Evolutionary conservation across 805 yeast genomes (phyloP).

Genomic region (Wickerhamomyces silvicola): DNA sequence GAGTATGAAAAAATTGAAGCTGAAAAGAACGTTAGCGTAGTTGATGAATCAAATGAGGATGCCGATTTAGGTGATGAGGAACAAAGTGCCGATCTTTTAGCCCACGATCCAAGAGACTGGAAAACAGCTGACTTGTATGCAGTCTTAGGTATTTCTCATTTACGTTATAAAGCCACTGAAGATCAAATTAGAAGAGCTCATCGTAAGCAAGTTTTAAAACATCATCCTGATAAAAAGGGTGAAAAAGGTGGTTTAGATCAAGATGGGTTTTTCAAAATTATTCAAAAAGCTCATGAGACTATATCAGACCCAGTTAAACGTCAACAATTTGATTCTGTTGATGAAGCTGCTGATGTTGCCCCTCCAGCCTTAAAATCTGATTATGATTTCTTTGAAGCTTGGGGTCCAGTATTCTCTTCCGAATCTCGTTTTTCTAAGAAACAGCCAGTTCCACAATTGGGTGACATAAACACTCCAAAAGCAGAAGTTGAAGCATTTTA

Average conservation of each 20-base stretch:
- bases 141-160: constrained; percentile 87
- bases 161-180: constrained; percentile 86
- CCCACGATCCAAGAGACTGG: constrained; percentile 98
- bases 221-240: constrained; percentile 97
- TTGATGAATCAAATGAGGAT: constrained; percentile 51
- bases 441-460: constrained; percentile 83
- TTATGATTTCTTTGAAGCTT: constrained; percentile 84
- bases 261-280: constrained; percentile 96
- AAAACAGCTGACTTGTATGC: constrained; percentile 93
- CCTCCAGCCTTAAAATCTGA: constrained; percentile 63
- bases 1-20: constrained; percentile 94
- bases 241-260: constrained; percentile 79
- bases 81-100: constrained; percentile 60
- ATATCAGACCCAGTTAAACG: constrained; percentile 81
- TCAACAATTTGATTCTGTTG: constrained; percentile 94
- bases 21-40: constrained; percentile 68
- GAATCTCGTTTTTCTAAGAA: constrained; percentile 91
- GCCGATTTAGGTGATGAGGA: constrained; percentile 69
- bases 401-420: constrained; percentile 86
- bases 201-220: constrained; percentile 92
- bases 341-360: constrained; percentile 74
- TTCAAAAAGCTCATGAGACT: constrained; percentile 93
- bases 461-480: constrained; percentile 60
- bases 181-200: constrained; percentile 95
- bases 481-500: constrained; percentile 83